phyloP scores from a whole-genome alignment of 139 green algal species.

The Spirogloea muscicola region DNA sequence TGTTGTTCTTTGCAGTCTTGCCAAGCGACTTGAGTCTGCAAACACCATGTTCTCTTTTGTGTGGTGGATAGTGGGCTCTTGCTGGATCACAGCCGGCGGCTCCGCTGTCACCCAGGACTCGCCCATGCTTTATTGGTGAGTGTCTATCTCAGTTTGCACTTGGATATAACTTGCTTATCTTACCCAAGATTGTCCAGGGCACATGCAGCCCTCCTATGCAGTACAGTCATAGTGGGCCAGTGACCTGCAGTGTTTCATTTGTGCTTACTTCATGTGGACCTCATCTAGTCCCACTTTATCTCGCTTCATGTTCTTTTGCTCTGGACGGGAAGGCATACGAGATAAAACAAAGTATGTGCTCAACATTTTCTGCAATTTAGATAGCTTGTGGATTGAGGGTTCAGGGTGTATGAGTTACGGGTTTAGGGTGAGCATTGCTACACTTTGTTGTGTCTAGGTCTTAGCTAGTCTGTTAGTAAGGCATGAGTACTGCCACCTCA shows the following conservation, averaged over 20 bases:
- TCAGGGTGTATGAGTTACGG: not conserved
- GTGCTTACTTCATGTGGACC: not conserved
- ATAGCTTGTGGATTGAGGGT: conserved; percentile 1
- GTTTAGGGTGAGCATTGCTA: not conserved
- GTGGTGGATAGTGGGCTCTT: conserved; percentile 24
- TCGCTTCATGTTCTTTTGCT: not conserved
- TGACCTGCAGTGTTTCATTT: not conserved
- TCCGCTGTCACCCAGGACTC: conserved; percentile 10
- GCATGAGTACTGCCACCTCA: not conserved
- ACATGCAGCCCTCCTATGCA: not conserved
- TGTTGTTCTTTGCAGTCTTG: conserved; percentile 3
- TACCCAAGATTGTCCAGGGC: not conserved
- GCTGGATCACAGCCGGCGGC: conserved; percentile 8
- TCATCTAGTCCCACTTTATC: not conserved
- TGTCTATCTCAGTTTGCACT: not conserved
- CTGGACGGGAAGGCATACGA: not conserved
- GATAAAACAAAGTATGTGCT: not conserved
- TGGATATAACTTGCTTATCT: not conserved
- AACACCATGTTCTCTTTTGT: conserved; percentile 35
- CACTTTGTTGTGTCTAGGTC: not conserved
- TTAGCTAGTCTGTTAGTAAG: not conserved
- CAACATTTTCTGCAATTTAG: no score
- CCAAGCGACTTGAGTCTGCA: conserved; percentile 12
- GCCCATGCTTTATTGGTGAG: conserved; percentile 18
- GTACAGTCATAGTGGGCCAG: not conserved